These are phyloP conservation scores for Blastocystis sp. DNA, from an alignment of 352 stramenopile genomes.

Conservation along the genomic window DNA sequence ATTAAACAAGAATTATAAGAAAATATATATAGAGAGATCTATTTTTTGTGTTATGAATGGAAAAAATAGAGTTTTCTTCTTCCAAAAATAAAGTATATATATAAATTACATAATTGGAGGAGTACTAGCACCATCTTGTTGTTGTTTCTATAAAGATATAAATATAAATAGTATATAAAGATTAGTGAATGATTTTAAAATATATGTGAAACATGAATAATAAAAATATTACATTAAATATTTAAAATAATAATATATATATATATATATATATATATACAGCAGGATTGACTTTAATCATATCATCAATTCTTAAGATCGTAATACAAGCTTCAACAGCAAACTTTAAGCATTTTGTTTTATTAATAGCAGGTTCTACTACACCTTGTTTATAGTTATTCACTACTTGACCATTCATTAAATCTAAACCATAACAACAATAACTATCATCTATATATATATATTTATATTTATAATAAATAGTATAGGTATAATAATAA, in stretches of 20 bases:
- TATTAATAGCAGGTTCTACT: slow-evolving; percentile 96
- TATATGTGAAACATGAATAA: background rate
- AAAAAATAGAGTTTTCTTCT: too few species aligned
- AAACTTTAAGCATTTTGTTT: slow-evolving; percentile 97
- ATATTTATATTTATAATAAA: too few species aligned
- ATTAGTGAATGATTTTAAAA: background rate
- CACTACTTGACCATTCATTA: slow-evolving; percentile 66
- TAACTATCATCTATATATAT: slow-evolving; percentile 51
- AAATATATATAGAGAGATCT: too few species aligned
- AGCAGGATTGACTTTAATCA: slow-evolving; percentile 75
- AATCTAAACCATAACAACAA: slow-evolving; percentile 74
- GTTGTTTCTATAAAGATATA: slow-evolving; percentile 5
- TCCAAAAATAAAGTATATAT: too few species aligned
- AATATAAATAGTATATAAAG: background rate
- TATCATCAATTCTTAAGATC: slow-evolving; percentile 96
- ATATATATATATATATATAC: slow-evolving; percentile 32
- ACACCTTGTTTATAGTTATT: slow-evolving; percentile 85
- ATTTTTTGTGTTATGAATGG: too few species aligned
- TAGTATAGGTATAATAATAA: too few species aligned
- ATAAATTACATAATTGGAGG: too few species aligned
- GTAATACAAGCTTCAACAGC: slow-evolving; percentile 95
- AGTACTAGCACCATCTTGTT: too few species aligned
- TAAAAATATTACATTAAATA: slow-evolving; percentile 19
- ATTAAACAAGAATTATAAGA: too few species aligned
- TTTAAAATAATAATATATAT: too few species aligned